Base-by-base conservation (phyloP, 202 grass and related monocot genomes). In the Brachypodium distachyon region DNA sequence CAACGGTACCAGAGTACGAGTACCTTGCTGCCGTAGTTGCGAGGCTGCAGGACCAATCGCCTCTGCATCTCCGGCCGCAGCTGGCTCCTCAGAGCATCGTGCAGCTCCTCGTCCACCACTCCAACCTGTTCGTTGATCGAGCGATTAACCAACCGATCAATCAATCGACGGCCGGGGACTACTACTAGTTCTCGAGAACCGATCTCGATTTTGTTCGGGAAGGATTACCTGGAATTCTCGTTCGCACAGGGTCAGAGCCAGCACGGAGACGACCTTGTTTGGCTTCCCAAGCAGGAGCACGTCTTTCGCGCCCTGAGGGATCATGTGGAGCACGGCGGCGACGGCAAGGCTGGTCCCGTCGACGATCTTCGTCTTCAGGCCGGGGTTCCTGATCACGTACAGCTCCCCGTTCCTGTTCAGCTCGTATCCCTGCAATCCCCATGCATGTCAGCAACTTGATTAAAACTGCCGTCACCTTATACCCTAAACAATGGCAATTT, bases 321-420 rank as follows among this genome's bases (percentile, higher is more conserved):
- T 67, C 67, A 67, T 85, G 49, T 93, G 73, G n/a, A 97, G 66
- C 37, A 91, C 81, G 39, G 85, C 76, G 18, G 86, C 90, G 61
- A 82, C 86, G 16, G 81, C 93, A 41, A 93, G 34, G 86, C 93
- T 88, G 0, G 86, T 91, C 2, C 93, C 93, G 34, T 97, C 93
- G 0, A 97, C 90, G 48, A 97, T 76, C 73, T 59, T 93, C 5
- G 73, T 90, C 38, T 63, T 93, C 4, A 93, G 67, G 17, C 7
- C 67, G 0, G 90, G 81, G 8, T 97, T 97, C 57, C 84, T 81
- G 34, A 82, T 85, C 14, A 91, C 36, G 57, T 97, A 93, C 1
- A 85, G 59, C 74, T 91, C 86, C 6, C 93, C 93, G 43, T 85
- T 81, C 19, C 65, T 34, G 55, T 97, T 93, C 86, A 97, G 3